Conservation (phyloP, 768 basidiomycete genomes). For the Xerocomus brunneocitrinus region DNA sequence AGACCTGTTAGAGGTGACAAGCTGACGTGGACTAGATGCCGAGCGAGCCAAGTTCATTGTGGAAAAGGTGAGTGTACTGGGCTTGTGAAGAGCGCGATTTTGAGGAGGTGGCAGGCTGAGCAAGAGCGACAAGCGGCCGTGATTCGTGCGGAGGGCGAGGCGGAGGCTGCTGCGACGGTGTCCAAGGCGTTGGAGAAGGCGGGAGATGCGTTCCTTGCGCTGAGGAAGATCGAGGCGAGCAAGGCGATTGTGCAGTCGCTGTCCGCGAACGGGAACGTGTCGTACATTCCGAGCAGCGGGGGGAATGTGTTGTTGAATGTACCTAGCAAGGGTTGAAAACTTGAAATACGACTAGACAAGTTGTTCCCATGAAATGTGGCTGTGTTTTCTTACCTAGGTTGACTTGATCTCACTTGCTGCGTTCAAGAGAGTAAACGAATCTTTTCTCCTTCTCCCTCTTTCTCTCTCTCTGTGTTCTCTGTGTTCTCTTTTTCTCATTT, state of each 20-base stretch:
- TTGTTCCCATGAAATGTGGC: conserved; percentile 26
- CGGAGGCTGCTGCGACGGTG: conserved; percentile 93
- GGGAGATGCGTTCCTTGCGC: conserved; percentile 91
- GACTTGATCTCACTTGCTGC: conserved; percentile 23
- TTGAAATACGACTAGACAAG: background rate
- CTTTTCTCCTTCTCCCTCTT: conserved; percentile 3
- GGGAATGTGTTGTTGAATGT: conserved; percentile 83
- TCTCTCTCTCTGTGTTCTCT: conserved; percentile 22
- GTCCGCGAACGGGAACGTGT: conserved; percentile 74
- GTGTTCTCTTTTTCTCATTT: conserved; percentile 30
- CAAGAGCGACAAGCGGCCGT: conserved; percentile 99
- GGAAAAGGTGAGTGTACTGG: conserved; percentile 67
- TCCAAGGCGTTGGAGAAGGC: conserved; percentile 88
- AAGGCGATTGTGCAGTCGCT: conserved; percentile 94
- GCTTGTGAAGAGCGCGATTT: conserved; percentile 5
- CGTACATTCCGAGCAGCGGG: conserved; percentile 80
- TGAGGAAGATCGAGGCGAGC: conserved; percentile 96
- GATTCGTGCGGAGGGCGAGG: conserved; percentile 97
- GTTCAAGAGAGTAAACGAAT: conserved; percentile 20
- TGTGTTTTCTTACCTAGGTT: conserved; percentile 13
- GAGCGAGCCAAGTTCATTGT: conserved; percentile 99
- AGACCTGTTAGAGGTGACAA: background rate
- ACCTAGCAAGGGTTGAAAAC: conserved; percentile 40
- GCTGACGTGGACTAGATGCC: conserved; percentile 59
- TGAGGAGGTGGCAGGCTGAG: conserved; percentile 66